These are phyloP conservation scores for Leucocoprinus sp. DNA, from an alignment of 768 basidiomycete genomes.

Conservation along the genomic window DNA sequence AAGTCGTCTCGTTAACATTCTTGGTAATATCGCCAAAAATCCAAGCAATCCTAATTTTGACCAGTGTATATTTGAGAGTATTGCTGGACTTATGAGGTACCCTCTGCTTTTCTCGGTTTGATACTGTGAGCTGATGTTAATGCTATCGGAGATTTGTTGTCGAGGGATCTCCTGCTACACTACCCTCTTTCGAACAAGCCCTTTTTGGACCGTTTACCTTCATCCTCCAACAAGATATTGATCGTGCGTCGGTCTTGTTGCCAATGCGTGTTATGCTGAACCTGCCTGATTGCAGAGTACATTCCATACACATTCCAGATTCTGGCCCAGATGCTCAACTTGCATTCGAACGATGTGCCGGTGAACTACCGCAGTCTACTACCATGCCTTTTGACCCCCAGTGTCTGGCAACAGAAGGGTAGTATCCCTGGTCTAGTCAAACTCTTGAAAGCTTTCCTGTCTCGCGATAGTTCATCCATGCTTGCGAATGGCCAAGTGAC, in stretches of 20 bases:
- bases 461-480: conserved; percentile 62
- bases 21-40: conserved; percentile 87
- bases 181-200: conserved; percentile 69
- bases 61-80: conserved; percentile 94
- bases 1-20: conserved; percentile 68
- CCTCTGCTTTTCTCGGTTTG: conserved; percentile 5
- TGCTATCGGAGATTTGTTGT: conserved; percentile 61
- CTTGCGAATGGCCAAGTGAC: conserved; percentile 62
- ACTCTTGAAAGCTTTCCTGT: conserved; percentile 76
- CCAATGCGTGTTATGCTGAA: background rate
- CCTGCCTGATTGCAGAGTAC: conserved; percentile 55
- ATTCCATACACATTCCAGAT: conserved; percentile 97
- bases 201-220: conserved; percentile 83
- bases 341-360: conserved; percentile 61
- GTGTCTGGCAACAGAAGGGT: conserved; percentile 89
- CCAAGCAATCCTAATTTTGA: conserved; percentile 97
- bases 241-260: conserved; percentile 46
- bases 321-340: conserved; percentile 88
- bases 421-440: conserved; percentile 91
- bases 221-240: conserved; percentile 88
- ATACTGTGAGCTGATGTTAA: conserved; percentile 1
- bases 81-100: conserved; percentile 87
- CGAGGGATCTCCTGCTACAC: conserved; percentile 53
- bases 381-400: conserved; percentile 75
- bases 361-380: conserved; percentile 71